phyloP scores from a whole-genome alignment of 2,329 filamentous ascomycete species.

The Venturia asperata region DNA sequence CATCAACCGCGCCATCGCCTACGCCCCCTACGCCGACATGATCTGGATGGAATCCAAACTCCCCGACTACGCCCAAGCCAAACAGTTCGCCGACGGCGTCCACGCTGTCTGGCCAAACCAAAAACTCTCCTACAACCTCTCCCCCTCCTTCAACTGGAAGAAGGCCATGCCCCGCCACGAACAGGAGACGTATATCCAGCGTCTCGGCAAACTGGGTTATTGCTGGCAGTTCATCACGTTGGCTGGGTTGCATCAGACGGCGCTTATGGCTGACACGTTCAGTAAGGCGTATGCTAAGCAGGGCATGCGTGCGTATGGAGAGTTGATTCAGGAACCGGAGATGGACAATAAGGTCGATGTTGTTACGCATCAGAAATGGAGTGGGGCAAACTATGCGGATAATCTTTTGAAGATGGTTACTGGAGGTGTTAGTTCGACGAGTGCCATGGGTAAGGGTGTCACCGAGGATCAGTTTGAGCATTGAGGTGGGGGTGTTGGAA shows the following conservation, averaged over 20 bases:
- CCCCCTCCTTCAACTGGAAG: slow-evolving; percentile 99
- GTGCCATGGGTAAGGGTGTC: slow-evolving; percentile 95
- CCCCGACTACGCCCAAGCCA: slow-evolving; percentile 22
- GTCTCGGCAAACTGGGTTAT: slow-evolving; percentile 81
- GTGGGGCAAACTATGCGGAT: slow-evolving; percentile 88
- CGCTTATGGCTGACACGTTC: slow-evolving; percentile 85
- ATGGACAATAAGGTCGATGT: slow-evolving; percentile 87
- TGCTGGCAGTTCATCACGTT: slow-evolving; percentile 99
- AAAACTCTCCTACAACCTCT: slow-evolving; percentile 97
- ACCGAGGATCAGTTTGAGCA: slow-evolving; percentile 92
- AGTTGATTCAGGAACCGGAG: slow-evolving; percentile 96
- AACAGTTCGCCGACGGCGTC: slow-evolving; percentile 23
- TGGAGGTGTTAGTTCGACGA: slow-evolving; percentile 83
- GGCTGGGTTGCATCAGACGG: slow-evolving; percentile 90
- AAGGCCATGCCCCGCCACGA: slow-evolving; percentile 83
- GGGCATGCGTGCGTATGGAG: slow-evolving; percentile 94
- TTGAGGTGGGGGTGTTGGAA: neutral
- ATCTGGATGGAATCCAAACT: slow-evolving; percentile 82
- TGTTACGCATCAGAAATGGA: slow-evolving; percentile 99
- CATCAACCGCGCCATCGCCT: slow-evolving; percentile 82
- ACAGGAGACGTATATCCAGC: slow-evolving; percentile 94
- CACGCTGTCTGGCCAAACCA: slow-evolving; percentile 75
- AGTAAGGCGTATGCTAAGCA: slow-evolving; percentile 69
- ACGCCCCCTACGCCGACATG: slow-evolving; percentile 86
- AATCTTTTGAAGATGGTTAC: slow-evolving; percentile 96